Evolutionary conservation across 495 filamentous ascomycete species (phyloP).

Genomic region (Evernia prunastri): DNA sequence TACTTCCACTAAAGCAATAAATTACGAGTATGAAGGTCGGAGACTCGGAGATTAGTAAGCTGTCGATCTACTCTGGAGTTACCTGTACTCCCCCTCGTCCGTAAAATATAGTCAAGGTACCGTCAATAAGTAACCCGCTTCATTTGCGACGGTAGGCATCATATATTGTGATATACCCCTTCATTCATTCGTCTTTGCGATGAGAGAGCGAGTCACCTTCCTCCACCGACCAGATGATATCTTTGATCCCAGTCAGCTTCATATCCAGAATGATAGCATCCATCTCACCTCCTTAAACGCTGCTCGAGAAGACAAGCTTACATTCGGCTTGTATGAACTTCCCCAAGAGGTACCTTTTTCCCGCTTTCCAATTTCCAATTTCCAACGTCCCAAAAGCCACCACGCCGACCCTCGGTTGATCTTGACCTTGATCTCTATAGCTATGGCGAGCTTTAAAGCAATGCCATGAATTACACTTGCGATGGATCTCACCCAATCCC

Average conservation of each 20-base stretch:
- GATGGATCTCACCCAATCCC: constrained; percentile 58
- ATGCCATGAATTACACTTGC: constrained; percentile 68
- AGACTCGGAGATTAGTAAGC: too few relatives aligned
- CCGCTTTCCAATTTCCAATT: not conserved
- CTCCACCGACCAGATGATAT: constrained; percentile 56
- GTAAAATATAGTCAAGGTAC: too few relatives aligned
- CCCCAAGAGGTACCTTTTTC: constrained; percentile 50
- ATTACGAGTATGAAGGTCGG: too few relatives aligned
- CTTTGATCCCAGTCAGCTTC: constrained; percentile 48
- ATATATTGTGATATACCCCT: too few relatives aligned
- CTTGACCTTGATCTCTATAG: constrained; percentile 34
- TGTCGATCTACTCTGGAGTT: too few relatives aligned
- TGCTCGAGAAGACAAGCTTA: constrained; percentile 74
- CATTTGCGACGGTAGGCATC: too few relatives aligned
- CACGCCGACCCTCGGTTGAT: not conserved
- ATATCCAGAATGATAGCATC: constrained; percentile 28
- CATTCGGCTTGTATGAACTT: constrained; percentile 65
- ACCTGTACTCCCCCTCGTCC: too few relatives aligned
- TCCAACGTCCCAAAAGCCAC: not conserved
- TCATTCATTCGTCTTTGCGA: too few relatives aligned
- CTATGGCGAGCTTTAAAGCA: constrained; percentile 56
- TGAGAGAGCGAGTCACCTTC: constrained; percentile 84
- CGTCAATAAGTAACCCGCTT: too few relatives aligned
- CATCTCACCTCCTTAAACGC: constrained; percentile 49
- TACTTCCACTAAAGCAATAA: too few relatives aligned